These are phyloP conservation scores for Cotoneaster glaucophyllus DNA, from an alignment of 306 rosid genomes.

Conservation along the genomic window DNA sequence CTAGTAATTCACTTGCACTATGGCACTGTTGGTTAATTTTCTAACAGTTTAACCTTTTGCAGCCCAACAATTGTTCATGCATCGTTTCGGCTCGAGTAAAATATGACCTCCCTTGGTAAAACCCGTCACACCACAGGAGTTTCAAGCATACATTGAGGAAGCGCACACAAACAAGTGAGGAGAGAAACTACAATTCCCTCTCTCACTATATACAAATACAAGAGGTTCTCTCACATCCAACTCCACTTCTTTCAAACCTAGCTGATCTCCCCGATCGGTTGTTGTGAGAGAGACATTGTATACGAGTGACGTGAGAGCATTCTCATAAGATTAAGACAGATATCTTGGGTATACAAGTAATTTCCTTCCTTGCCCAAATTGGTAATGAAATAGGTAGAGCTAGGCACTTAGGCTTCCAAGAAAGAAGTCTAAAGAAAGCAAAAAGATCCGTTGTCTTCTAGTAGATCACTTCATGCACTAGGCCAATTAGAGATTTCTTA, in stretches of 20 bases:
- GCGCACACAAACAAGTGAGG: background rate
- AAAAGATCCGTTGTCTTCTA: background rate
- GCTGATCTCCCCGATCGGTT: background rate
- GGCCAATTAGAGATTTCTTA: background rate
- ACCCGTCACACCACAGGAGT: background rate
- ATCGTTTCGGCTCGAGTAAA: background rate
- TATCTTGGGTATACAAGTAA: background rate
- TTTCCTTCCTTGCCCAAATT: background rate
- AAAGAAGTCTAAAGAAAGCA: background rate
- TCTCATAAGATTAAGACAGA: background rate
- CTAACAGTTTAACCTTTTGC: background rate
- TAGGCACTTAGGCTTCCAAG: background rate
- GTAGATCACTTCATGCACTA: background rate
- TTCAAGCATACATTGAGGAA: too few species aligned
- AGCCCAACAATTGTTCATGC: background rate
- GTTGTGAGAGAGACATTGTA: background rate
- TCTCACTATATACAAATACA: background rate
- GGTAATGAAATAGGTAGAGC: background rate
- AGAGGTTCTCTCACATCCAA: background rate
- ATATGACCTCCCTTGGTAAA: background rate
- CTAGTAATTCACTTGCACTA: background rate
- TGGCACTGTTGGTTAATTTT: background rate
- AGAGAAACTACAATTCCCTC: background rate
- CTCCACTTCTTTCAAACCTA: background rate
- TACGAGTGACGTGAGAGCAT: background rate